phyloP scores from a whole-genome alignment of 2,329 filamentous ascomycete genomes.

The Aureobasidium sp. region DNA sequence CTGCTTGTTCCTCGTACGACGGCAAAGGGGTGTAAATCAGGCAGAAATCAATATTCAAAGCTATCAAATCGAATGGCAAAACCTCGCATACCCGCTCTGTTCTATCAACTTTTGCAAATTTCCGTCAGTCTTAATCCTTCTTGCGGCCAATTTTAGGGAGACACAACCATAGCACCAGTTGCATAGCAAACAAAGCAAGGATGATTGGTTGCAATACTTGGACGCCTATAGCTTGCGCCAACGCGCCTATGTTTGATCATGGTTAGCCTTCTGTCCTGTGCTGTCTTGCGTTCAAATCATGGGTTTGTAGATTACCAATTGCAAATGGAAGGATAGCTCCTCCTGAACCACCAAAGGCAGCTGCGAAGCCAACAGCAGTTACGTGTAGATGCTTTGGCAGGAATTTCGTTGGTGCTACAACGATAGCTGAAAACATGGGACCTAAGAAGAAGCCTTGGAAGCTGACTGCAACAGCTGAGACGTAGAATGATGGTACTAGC shows the following conservation, averaged over 20 bases:
- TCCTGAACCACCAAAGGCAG: slow-evolving; percentile 66
- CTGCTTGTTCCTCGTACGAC: too few species aligned
- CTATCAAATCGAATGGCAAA: too few species aligned
- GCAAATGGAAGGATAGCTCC: slow-evolving; percentile 58
- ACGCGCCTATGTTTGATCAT: slow-evolving; percentile 35
- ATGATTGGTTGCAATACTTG: slow-evolving; percentile 52
- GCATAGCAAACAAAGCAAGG: not conserved
- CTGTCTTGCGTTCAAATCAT: too few species aligned
- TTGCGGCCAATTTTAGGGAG: not conserved
- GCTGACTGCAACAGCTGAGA: slow-evolving; percentile 61
- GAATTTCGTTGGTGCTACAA: slow-evolving; percentile 65
- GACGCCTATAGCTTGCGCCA: slow-evolving; percentile 54
- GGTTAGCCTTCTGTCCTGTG: too few species aligned
- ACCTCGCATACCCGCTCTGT: too few species aligned
- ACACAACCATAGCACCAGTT: not conserved
- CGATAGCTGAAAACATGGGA: slow-evolving; percentile 65
- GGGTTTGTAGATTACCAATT: slow-evolving; percentile 33
- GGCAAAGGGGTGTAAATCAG: too few species aligned
- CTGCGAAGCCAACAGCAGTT: slow-evolving; percentile 69
- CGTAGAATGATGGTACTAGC: slow-evolving; percentile 68
- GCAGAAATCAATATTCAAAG: too few species aligned
- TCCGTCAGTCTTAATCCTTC: not conserved
- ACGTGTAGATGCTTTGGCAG: slow-evolving; percentile 67
- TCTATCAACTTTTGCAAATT: too few species aligned
- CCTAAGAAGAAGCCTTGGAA: slow-evolving; percentile 73